Percentiles rank a stretch among this genome's conserved stretches.
These are phyloP conservation scores for Lichtheimia corymbifera DNA, from an alignment of 371 early-diverging fungal genomes.

Conservation along the genomic window DNA sequence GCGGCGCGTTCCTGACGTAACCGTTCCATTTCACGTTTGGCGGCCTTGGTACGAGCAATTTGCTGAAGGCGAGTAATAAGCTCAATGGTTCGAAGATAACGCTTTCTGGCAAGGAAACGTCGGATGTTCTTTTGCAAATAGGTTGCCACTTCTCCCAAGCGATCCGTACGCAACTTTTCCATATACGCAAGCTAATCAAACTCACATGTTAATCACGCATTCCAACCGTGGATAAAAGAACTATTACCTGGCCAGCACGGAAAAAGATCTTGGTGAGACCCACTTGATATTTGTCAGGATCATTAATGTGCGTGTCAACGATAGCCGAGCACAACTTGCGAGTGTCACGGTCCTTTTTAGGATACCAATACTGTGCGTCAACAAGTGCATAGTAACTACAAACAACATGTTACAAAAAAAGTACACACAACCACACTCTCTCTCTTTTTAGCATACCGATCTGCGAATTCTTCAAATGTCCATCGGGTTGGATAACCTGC, in stretches of 20 bases:
- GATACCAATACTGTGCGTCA: conserved; percentile 67
- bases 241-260: conserved; percentile 85
- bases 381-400: conserved; percentile 85
- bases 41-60: conserved; percentile 63
- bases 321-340: conserved; percentile 61
- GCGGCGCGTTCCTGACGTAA: conserved; percentile 78
- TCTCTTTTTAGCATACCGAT: conserved; percentile 29
- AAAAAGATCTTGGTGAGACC: conserved; percentile 99
- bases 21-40: conserved; percentile 48
- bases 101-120: conserved; percentile 68
- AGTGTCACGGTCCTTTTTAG: conserved; percentile 42
- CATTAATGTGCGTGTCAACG: conserved; percentile 68
- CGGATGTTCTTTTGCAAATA: conserved; percentile 89
- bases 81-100: conserved; percentile 59
- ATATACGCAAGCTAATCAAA: conserved; percentile 74
- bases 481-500: conserved; percentile 97
- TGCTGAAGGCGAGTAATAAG: conserved; percentile 62
- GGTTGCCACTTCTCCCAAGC: conserved; percentile 74
- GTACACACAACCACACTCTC: neutral
- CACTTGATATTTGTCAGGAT: conserved; percentile 89
- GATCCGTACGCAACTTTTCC: conserved; percentile 87
- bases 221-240: too few relatives aligned
- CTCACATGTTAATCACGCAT: too few relatives aligned
- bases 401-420: neutral
- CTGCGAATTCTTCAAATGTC: conserved; percentile 91